These are phyloP conservation scores for Mycosarcoma mackinlayi DNA, from an alignment of 1,284 basidiomycete species.

Conservation along the genomic window DNA sequence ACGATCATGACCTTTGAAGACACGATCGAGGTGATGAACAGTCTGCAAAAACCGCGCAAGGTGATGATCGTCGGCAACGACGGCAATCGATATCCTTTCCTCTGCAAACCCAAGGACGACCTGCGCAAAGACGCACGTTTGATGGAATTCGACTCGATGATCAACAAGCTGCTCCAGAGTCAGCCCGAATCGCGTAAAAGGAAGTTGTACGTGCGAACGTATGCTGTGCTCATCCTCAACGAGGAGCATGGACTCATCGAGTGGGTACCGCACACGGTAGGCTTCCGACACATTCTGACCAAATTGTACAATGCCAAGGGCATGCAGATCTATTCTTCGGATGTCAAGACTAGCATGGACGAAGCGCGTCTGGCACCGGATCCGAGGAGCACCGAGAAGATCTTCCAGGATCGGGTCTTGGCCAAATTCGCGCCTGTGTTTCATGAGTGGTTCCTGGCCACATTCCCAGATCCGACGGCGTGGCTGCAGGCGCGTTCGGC, in stretches of 20 bases:
- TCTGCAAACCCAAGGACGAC: slow-evolving; percentile 98
- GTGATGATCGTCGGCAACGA: slow-evolving; percentile 86
- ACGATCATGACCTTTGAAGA: slow-evolving; percentile 77
- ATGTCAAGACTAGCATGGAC: slow-evolving; percentile 74
- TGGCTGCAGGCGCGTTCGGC: slow-evolving; percentile 90
- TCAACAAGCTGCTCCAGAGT: slow-evolving; percentile 94
- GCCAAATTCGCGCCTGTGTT: slow-evolving; percentile 79
- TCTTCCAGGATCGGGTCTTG: slow-evolving; percentile 77
- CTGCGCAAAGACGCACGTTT: slow-evolving; percentile 94
- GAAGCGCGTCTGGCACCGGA: slow-evolving; percentile 73
- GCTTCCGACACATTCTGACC: slow-evolving; percentile 81
- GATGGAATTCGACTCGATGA: slow-evolving; percentile 98
- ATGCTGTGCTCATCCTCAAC: slow-evolving; percentile 94
- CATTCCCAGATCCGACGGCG: slow-evolving; percentile 93
- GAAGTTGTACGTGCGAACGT: slow-evolving; percentile 73
- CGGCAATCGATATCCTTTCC: slow-evolving; percentile 86
- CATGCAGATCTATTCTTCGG: slow-evolving; percentile 68
- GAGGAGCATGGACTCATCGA: slow-evolving; percentile 98
- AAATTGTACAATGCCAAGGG: slow-evolving; percentile 75
- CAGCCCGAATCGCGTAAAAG: slow-evolving; percentile 83
- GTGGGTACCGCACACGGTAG: slow-evolving; percentile 96
- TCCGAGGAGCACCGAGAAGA: slow-evolving; percentile 72
- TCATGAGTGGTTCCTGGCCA: slow-evolving; percentile 96
- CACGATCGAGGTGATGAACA: slow-evolving; percentile 89
- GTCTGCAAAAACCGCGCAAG: slow-evolving; percentile 91